Conservation (phyloP, 768 basidiomycete species). For the Kwoniella bestiolae region DNA sequence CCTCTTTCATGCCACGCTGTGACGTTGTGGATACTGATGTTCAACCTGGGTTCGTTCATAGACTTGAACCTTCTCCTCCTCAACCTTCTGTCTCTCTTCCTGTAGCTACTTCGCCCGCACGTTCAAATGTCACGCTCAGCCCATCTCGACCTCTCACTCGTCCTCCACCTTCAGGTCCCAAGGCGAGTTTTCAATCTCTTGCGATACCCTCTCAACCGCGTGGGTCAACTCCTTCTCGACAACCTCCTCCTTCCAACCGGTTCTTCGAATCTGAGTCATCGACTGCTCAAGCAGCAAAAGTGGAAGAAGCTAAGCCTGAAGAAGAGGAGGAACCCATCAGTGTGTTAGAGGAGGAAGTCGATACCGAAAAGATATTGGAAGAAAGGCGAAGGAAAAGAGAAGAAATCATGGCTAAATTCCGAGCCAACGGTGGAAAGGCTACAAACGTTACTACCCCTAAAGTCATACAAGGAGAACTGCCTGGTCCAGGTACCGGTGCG, state of each 20-base stretch:
- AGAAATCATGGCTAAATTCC: conserved; percentile 56
- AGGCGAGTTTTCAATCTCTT: conserved; percentile 60
- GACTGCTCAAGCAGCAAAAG: conserved; percentile 8
- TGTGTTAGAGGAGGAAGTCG: conserved; percentile 40
- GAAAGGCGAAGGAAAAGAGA: conserved; percentile 51
- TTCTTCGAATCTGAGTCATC: conserved; percentile 27
- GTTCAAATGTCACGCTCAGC: not conserved
- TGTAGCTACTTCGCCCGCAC: conserved; percentile 5
- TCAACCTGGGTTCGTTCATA: not conserved
- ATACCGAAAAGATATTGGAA: conserved; percentile 49
- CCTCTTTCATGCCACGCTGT: not conserved
- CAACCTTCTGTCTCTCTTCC: conserved; percentile 32
- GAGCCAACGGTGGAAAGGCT: conserved; percentile 44
- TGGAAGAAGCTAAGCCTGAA: conserved; percentile 19
- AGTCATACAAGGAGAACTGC: conserved; percentile 3
- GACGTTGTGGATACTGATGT: conserved; percentile 61
- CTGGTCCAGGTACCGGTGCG: conserved; percentile 30
- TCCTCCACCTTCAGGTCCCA: conserved; percentile 54
- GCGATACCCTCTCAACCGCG: conserved; percentile 22
- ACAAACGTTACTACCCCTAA: conserved; percentile 17
- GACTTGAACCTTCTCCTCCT: conserved; percentile 39
- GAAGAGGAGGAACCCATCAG: conserved; percentile 33
- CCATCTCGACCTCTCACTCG: conserved; percentile 42
- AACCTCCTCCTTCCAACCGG: conserved; percentile 21
- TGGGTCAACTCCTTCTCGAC: not conserved